Conservation (phyloP, 2,329 filamentous ascomycete species). For the Dothideomycetes sp. region DNA sequence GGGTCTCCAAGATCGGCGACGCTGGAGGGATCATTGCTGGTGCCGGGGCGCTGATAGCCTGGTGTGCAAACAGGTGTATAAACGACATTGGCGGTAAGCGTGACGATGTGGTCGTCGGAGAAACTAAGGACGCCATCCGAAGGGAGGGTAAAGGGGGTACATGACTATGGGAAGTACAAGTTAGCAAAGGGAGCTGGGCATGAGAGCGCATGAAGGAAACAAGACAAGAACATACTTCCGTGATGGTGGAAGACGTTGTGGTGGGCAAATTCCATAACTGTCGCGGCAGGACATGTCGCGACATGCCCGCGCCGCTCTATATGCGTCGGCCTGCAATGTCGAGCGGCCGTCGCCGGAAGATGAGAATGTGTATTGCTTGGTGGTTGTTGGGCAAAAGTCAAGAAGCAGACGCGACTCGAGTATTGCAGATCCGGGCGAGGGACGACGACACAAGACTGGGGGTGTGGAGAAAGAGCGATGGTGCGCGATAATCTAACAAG, state of each 20-base stretch:
- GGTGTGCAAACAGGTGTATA: constrained; percentile 51
- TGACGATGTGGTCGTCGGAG: constrained; percentile 46
- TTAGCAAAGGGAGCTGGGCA: too few relatives aligned
- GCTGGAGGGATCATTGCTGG: constrained; percentile 37
- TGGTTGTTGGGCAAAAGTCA: not conserved
- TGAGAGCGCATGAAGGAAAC: not conserved
- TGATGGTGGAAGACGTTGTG: constrained; percentile 15
- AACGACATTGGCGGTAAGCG: constrained; percentile 49
- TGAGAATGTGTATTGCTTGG: not conserved
- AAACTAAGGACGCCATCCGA: constrained; percentile 49
- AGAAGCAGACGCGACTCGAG: too few relatives aligned
- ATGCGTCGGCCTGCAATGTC: constrained; percentile 18
- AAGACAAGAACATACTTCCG: not conserved
- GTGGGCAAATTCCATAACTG: constrained; percentile 26
- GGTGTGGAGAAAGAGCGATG: not conserved
- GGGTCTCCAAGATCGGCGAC: constrained; percentile 67
- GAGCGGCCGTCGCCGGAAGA: too few relatives aligned
- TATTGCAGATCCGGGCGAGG: not conserved
- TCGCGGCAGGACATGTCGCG: constrained; percentile 16
- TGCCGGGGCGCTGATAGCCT: constrained; percentile 26
- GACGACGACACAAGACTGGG: not conserved
- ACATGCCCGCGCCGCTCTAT: constrained; percentile 12
- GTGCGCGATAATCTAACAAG: constrained; percentile 2
- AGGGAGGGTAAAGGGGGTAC: constrained; percentile 54
- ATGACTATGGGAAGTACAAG: constrained; percentile 34